These are phyloP conservation scores for Stereum hirsutum DNA, from an alignment of 1,284 basidiomycete species.

Conservation along the genomic window DNA sequence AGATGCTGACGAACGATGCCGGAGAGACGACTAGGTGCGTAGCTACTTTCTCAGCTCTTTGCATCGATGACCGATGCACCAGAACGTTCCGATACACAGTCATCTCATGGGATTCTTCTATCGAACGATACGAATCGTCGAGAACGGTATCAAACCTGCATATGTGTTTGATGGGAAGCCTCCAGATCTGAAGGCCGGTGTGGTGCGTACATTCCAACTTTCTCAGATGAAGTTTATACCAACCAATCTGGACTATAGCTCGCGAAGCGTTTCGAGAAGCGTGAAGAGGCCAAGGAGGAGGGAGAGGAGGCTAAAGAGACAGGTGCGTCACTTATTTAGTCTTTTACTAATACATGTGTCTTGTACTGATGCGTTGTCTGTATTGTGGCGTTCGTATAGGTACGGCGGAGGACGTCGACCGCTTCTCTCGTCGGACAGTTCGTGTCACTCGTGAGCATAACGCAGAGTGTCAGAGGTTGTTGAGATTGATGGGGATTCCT, in stretches of 20 bases:
- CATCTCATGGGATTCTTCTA: constrained; percentile 99
- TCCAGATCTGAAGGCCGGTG: constrained; percentile 92
- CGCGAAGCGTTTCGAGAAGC: constrained; percentile 83
- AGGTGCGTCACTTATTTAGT: constrained; percentile 27
- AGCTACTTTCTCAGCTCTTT: background rate
- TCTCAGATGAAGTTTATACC: background rate
- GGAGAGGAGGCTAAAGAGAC: constrained; percentile 96
- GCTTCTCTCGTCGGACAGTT: constrained; percentile 86
- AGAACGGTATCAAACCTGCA: constrained; percentile 96
- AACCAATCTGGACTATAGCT: constrained; percentile 48
- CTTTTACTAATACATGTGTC: too few species aligned
- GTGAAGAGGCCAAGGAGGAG: constrained; percentile 91
- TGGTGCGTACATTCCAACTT: constrained; percentile 50
- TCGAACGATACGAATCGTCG: constrained; percentile 95
- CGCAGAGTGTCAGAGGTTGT: constrained; percentile 84
- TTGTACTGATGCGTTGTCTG: background rate
- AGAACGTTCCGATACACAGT: constrained; percentile 31
- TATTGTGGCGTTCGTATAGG: constrained; percentile 24
- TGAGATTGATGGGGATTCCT: constrained; percentile 96
- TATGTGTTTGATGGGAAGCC: constrained; percentile 99
- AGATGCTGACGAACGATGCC: constrained; percentile 92
- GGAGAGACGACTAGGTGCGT: constrained; percentile 86
- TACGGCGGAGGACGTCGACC: constrained; percentile 88
- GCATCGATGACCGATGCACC: background rate
- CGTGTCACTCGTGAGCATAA: constrained; percentile 96